Conservation (phyloP, 2,329 filamentous ascomycete genomes). For the Niveomyces coronatus region DNA sequence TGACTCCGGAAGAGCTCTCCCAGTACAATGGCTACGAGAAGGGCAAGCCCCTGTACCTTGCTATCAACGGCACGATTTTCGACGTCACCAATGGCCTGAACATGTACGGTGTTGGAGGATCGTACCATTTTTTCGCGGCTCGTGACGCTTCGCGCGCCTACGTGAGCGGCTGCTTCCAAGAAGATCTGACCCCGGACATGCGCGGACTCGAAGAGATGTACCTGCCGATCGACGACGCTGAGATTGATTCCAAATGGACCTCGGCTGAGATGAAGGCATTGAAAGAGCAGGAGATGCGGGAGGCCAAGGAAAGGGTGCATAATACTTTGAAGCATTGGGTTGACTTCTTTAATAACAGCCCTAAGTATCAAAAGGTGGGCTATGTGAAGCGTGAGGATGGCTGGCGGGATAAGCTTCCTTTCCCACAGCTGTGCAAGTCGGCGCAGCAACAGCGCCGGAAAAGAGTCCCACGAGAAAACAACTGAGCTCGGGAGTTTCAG, state of each 20-base stretch:
- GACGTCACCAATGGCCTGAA: constrained; percentile 61
- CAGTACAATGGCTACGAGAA: constrained; percentile 70
- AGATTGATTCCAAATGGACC: constrained; percentile 49
- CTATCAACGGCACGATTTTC: constrained; percentile 79
- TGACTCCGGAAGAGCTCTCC: constrained; percentile 67
- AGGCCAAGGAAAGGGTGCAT: constrained; percentile 54
- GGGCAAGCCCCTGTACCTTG: constrained; percentile 73
- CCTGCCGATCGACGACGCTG: constrained; percentile 51
- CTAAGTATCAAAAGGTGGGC: constrained; percentile 76
- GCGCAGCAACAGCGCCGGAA: constrained; percentile 50
- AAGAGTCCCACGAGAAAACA: constrained; percentile 23
- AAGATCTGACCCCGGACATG: constrained; percentile 76
- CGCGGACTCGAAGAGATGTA: constrained; percentile 83
- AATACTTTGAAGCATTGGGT: constrained; percentile 72
- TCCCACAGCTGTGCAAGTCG: constrained; percentile 56
- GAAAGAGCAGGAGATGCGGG: constrained; percentile 51
- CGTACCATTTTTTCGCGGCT: constrained; percentile 80
- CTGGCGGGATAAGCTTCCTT: constrained; percentile 52
- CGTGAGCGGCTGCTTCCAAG: constrained; percentile 84
- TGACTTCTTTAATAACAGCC: constrained; percentile 66
- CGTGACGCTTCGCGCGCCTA: constrained; percentile 79
- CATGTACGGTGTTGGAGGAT: constrained; percentile 74
- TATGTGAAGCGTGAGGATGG: constrained; percentile 52
- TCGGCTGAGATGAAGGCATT: constrained; percentile 41
- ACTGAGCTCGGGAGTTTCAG: neutral